Evolutionary conservation across 345 rosid species (phyloP).

Genomic region (Boechera stricta): DNA sequence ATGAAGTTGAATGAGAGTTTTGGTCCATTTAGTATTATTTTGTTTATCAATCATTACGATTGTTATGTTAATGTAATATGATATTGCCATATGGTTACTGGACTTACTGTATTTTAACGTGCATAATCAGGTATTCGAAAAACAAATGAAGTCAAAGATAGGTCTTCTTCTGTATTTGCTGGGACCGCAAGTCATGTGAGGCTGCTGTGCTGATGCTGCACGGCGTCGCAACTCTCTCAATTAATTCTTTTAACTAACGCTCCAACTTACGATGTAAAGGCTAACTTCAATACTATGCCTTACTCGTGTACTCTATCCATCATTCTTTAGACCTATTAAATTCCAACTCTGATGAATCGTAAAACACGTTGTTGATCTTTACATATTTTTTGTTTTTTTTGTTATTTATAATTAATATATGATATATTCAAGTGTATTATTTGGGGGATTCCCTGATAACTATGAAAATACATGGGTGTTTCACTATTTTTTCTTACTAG

Average conservation of each 20-base stretch:
- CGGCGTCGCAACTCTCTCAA: constrained; percentile 40
- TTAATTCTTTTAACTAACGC: constrained; percentile 15
- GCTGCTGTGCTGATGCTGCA: constrained; percentile 38
- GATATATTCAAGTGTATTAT: not conserved
- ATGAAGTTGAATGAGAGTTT: not conserved
- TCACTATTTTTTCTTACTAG: no score
- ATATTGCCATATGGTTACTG: not conserved
- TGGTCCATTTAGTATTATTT: not conserved
- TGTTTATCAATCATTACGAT: not conserved
- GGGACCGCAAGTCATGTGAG: constrained; percentile 44
- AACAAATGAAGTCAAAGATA: constrained; percentile 26
- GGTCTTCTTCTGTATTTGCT: constrained; percentile 15
- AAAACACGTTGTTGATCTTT: constrained; percentile 7
- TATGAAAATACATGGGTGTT: not conserved
- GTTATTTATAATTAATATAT: not conserved
- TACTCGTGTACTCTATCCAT: constrained; percentile 23
- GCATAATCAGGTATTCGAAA: constrained; percentile 10
- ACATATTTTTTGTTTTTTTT: not conserved
- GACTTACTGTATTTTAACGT: constrained; percentile 16
- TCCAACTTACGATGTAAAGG: constrained; percentile 31
- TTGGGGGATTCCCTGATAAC: not conserved
- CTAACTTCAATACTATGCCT: constrained; percentile 25
- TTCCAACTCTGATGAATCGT: constrained; percentile 8
- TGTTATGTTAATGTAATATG: constrained; percentile 1
- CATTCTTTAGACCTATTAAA: not conserved